phyloP scores from a whole-genome alignment of 2,329 filamentous ascomycete genomes.

The Thermothelomyces thermophilus region DNA sequence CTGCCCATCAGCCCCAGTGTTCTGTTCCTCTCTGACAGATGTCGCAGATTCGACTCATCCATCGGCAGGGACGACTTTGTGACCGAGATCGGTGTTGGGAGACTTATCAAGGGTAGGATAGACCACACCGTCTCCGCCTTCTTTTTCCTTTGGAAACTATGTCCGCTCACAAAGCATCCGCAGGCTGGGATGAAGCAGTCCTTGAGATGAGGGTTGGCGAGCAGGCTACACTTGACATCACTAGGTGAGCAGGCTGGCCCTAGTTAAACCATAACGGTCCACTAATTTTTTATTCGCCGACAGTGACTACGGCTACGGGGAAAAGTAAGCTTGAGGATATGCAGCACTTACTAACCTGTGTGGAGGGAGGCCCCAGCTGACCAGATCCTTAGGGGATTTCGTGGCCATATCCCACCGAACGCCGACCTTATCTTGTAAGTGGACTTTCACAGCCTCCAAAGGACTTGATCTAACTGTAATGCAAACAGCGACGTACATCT shows the following conservation, averaged over 20 bases:
- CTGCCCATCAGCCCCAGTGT: too few relatives aligned
- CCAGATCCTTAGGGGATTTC: constrained; percentile 60
- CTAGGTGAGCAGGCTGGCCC: constrained; percentile 47
- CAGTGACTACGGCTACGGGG: constrained; percentile 61
- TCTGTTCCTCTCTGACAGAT: constrained; percentile 11
- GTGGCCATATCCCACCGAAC: constrained; percentile 67
- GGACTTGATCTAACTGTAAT: constrained; percentile 18
- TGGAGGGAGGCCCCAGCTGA: background rate
- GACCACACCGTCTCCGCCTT: background rate
- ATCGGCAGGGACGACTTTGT: constrained; percentile 69
- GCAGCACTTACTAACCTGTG: background rate
- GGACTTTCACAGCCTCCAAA: background rate
- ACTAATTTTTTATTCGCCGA: background rate
- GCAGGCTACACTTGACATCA: constrained; percentile 78
- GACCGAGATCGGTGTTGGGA: constrained; percentile 71
- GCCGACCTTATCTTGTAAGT: constrained; percentile 80
- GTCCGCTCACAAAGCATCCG: background rate
- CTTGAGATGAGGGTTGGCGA: constrained; percentile 82
- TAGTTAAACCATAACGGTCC: background rate
- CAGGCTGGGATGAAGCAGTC: constrained; percentile 83
- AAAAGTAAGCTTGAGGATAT: constrained; percentile 37
- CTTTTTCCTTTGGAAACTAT: too few relatives aligned
- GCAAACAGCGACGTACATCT: constrained; percentile 31
- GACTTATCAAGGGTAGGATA: constrained; percentile 72
- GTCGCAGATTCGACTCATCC: constrained; percentile 78